Evolutionary conservation across 768 basidiomycete genomes (phyloP).

Genomic region (Mycena floridula): DNA sequence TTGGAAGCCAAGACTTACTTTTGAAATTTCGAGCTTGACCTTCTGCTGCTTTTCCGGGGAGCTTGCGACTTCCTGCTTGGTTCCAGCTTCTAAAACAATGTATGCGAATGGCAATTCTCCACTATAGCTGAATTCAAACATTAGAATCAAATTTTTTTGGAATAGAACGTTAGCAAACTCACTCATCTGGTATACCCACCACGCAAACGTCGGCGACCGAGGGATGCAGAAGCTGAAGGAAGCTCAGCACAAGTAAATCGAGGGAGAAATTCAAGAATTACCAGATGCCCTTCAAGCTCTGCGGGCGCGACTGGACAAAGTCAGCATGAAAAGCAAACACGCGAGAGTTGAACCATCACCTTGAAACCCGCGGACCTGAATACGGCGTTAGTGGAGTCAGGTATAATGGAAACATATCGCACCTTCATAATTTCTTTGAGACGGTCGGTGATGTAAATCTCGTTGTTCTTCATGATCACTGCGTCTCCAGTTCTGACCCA

Average conservation of each 20-base stretch:
- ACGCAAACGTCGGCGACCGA: slow-evolving; percentile 60
- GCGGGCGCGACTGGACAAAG: slow-evolving; percentile 53
- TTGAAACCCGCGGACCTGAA: slow-evolving; percentile 3
- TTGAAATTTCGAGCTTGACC: slow-evolving; percentile 42
- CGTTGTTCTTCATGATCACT: slow-evolving; percentile 57
- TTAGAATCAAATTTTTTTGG: too few species aligned
- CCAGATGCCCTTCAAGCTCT: slow-evolving; percentile 60
- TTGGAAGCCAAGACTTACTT: slow-evolving; percentile 33
- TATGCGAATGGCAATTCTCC: slow-evolving; percentile 74
- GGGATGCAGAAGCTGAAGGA: slow-evolving; percentile 50
- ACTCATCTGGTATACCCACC: slow-evolving; percentile 65
- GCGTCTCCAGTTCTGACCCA: slow-evolving; percentile 67
- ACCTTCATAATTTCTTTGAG: slow-evolving; percentile 76
- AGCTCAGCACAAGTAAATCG: too few species aligned
- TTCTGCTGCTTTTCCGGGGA: background rate
- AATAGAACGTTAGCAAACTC: too few species aligned
- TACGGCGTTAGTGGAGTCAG: slow-evolving; percentile 10
- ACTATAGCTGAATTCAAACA: too few species aligned
- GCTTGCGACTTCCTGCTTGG: background rate
- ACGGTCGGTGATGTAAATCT: slow-evolving; percentile 68
- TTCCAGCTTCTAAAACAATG: slow-evolving; percentile 39
- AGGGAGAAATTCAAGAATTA: too few species aligned
- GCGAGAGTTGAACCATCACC: background rate
- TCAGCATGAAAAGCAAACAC: background rate
- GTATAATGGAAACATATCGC: slow-evolving; percentile 25